Base-by-base conservation (phyloP, 306 rosid genomes). In the cucumber (Cucumis sativus) region DNA sequence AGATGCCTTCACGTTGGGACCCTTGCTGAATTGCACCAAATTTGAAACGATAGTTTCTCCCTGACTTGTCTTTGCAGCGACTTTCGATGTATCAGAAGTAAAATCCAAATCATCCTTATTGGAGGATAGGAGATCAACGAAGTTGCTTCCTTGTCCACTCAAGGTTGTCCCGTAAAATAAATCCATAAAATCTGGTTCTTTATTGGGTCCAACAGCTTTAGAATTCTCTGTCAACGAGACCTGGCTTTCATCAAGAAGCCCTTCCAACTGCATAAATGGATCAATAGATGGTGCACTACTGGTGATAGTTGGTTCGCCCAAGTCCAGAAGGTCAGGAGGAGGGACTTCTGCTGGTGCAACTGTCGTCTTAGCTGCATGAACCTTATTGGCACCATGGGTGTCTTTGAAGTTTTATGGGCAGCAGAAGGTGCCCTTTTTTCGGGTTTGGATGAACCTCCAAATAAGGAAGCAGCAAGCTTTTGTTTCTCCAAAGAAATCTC, bases 391-490 rank as follows among this genome's bases (percentile, higher is more conserved):
- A 39, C 81, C 82, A 82, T 54, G 80, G 80, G 75, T 25, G 84
- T 71, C 83, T 84, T 93, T 12, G 87, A 64, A 73, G 40, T 84
- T 84, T 85, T 91, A 68, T 88, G 91, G 80, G 79, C 78, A 33
- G 92, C 69, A 52, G 92, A 79, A 61, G 84, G 66, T 2, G 80
- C 56, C 78, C 84, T 88, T 87, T 80, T 91, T 81, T 91, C 93
- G 3, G 79, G 78, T 84, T 86, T 86, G 64, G 89, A 84, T 39
- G 96, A 75, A 68, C 91, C 93, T 37, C 98, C 97, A 87, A 91
- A 91, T 80, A 93, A 86, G 40, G 96, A 89, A 87, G 91, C 91
- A 39, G 97, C 98, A 87, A 93, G 95, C 88, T 84, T 93, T 88
- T 93, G 96, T 87, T 88, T 93, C 81, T 93, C 96, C 6, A 84